These are phyloP conservation scores for Blastocystis sp. DNA, from an alignment of 352 stramenopile genomes.

Conservation along the genomic window DNA sequence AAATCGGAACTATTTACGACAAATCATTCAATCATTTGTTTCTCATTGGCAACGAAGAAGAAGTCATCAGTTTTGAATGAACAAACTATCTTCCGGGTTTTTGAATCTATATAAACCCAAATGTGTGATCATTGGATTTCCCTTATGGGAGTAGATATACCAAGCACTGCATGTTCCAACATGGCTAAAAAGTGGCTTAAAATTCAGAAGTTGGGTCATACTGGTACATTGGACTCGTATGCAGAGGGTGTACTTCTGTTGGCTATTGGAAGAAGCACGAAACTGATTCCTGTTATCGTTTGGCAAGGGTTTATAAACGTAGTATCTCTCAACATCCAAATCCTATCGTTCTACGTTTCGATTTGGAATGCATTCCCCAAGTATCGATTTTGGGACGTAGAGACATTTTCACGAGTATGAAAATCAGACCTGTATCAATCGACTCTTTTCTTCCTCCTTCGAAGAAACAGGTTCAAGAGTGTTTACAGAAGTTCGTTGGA, in stretches of 20 bases:
- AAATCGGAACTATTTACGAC: neutral
- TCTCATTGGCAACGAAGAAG: too few relatives aligned
- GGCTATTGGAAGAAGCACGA: neutral
- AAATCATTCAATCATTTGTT: too few relatives aligned
- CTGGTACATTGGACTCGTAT: constrained; percentile 29
- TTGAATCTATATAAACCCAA: constrained; percentile 55
- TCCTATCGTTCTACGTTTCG: constrained; percentile 34
- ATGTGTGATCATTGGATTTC: neutral
- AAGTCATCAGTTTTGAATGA: neutral
- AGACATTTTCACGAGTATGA: neutral
- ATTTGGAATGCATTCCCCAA: constrained; percentile 33
- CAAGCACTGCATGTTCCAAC: neutral
- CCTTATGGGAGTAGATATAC: neutral
- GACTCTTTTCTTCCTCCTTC: neutral
- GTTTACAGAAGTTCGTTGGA: neutral
- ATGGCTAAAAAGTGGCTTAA: neutral
- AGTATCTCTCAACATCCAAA: constrained; percentile 39
- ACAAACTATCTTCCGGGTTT: constrained; percentile 13
- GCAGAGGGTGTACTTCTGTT: constrained; percentile 42
- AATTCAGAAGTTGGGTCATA: neutral
- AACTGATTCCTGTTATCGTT: neutral
- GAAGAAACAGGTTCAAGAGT: neutral
- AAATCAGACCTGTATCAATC: neutral
- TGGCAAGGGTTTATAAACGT: neutral
- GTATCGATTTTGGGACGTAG: constrained; percentile 22